A percentile compares a stretch with the other conserved stretches of the same genome.
These are phyloP conservation scores for Rhodosporidiobolus odoratus DNA, from an alignment of 768 basidiomycete species.

Conservation along the genomic window DNA sequence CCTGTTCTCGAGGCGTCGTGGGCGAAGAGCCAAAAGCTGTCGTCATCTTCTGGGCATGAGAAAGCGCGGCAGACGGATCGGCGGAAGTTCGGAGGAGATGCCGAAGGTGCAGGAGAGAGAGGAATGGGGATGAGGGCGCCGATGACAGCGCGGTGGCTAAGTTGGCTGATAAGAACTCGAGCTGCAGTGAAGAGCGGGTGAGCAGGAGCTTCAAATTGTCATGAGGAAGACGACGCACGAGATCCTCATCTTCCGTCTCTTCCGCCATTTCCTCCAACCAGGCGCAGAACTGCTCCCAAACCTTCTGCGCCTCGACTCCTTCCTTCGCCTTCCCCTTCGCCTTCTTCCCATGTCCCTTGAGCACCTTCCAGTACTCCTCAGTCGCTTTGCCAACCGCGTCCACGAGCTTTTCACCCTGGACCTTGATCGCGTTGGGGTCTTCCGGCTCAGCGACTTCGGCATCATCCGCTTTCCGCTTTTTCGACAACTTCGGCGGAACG, in stretches of 20 bases:
- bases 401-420: conserved; percentile 55
- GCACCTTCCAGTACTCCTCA: conserved; percentile 52
- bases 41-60: conserved; percentile 12
- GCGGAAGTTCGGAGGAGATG: conserved; percentile 26
- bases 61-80: not conserved
- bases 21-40: not conserved
- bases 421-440: conserved; percentile 48
- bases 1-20: not conserved
- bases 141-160: conserved; percentile 12
- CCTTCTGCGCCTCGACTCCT: conserved; percentile 35
- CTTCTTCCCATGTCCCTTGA: conserved; percentile 33
- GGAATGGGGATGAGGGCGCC: conserved; percentile 21
- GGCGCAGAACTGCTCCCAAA: conserved; percentile 49
- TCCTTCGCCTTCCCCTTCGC: conserved; percentile 19
- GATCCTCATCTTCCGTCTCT: conserved; percentile 36
- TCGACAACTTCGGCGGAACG: conserved; percentile 19
- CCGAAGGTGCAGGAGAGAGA: conserved; percentile 28
- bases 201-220: too few species aligned
- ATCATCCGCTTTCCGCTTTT: conserved; percentile 44
- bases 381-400: conserved; percentile 56
- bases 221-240: conserved; percentile 40
- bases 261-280: conserved; percentile 51
- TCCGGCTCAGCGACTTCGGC: conserved; percentile 49
- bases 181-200: not conserved
- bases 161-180: conserved; percentile 28